Conservation (phyloP, 2,329 filamentous ascomycete genomes). For the Colletotrichum falcatum region DNA sequence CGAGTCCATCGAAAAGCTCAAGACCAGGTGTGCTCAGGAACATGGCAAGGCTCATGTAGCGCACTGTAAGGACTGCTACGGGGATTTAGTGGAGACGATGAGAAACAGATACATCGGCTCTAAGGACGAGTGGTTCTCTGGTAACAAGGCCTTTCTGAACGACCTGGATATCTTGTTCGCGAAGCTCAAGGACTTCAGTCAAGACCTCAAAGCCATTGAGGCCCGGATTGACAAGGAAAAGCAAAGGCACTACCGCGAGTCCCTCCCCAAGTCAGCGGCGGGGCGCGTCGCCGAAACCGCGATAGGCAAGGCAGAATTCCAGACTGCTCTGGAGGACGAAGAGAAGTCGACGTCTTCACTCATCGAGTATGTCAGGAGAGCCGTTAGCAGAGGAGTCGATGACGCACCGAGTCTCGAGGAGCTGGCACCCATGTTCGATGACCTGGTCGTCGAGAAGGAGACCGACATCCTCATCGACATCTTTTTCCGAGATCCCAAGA, state of each 20-base stretch:
- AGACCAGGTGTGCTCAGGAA: conserved; percentile 55
- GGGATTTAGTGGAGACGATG: conserved; percentile 60
- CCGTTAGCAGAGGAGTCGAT: conserved; percentile 19
- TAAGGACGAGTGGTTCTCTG: conserved; percentile 64
- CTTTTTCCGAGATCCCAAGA: conserved; percentile 53
- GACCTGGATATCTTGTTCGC: conserved; percentile 63
- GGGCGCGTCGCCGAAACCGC: conserved; percentile 28
- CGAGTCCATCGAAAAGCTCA: conserved; percentile 57
- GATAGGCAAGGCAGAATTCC: conserved; percentile 33
- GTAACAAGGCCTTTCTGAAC: conserved; percentile 60
- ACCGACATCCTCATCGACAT: conserved; percentile 36
- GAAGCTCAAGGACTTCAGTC: conserved; percentile 58
- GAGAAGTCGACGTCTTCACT: conserved; percentile 18
- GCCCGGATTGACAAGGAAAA: conserved; percentile 64
- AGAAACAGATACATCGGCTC: conserved; percentile 53
- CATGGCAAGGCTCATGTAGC: conserved; percentile 57
- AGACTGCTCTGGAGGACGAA: conserved; percentile 30
- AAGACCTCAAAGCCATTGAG: conserved; percentile 61
- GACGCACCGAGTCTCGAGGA: conserved; percentile 26
- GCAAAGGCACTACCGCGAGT: conserved; percentile 64
- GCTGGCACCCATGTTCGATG: conserved; percentile 32
- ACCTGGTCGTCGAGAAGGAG: conserved; percentile 29
- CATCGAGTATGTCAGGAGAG: conserved; percentile 26
- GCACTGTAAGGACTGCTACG: conserved; percentile 63
- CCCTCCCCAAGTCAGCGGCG: conserved; percentile 42